Base-by-base conservation (phyloP, 441 rosid genomes). In the Populus hybrid region DNA sequence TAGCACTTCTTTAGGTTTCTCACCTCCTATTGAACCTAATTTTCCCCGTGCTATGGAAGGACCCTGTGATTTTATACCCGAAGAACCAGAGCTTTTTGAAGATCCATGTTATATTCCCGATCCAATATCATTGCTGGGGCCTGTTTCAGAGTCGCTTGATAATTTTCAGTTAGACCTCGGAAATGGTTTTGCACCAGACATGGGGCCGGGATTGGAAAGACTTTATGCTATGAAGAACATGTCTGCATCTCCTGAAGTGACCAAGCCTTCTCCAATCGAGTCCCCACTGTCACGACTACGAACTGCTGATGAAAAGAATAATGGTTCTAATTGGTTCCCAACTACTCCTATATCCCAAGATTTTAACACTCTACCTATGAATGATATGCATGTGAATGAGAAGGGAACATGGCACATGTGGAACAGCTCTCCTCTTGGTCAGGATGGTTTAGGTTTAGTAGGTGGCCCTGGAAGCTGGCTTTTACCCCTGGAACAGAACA, bases 361-460 rank as follows among this genome's bases (percentile, higher is more conserved):
- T 75, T 66, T 69, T 77, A 86, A 81, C 40, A 63, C 74, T 31
- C 73, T 75, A 38, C 69, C 79, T 67, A 69, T 69, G 66, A 85
- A 87, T 76, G 88, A 86, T 74, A 59, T 83, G 64, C 83, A 82
- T 81, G 72, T 64, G 24, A 84, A 82, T 81, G 91, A 86, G 78
- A 89, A 85, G 73, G 92, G 96, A 82, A 86, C 90, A 38, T 95
- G 99, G 98, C 97, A 94, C 82, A 89, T 95, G 97, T 95, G 99
- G 99, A 92, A 86, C 81, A 90, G 89, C 75, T 79, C 93, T 76
- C 93, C 89, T 80, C 90, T 95, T 69, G 94, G 88, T 82, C 97
- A 90, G 80, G 92, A 92, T 82, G 84, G 90, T 77, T 86, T 91
- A 40, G 86, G 90, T 67, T 83, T 89, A 67, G 87, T 87, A 61